Conservation (phyloP, 1,284 basidiomycete genomes). For the Dichomitus squalens region DNA sequence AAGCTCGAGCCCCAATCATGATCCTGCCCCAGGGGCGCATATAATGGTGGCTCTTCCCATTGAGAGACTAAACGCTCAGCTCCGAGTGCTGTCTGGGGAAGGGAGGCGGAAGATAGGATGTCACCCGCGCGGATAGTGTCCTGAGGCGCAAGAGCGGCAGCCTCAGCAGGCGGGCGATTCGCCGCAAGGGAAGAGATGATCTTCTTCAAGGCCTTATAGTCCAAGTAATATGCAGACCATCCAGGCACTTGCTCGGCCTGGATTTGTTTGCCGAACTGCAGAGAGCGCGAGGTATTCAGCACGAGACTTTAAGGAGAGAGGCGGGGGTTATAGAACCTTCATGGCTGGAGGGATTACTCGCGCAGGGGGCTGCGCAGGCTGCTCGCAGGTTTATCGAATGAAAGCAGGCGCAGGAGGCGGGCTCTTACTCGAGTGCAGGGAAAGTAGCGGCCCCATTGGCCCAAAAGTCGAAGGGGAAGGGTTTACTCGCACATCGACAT, state of each 20-base stretch:
- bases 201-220: conserved; percentile 99
- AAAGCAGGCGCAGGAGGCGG: conserved; percentile 3
- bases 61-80: background rate
- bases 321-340: conserved; percentile 34
- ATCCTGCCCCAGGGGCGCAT: conserved; percentile 62
- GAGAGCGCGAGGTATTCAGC: conserved; percentile 17
- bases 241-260: conserved; percentile 96
- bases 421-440: background rate
- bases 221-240: conserved; percentile 96
- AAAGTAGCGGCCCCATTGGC: background rate
- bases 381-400: conserved; percentile 9
- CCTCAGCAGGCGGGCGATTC: conserved; percentile 87
- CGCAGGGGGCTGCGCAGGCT: background rate
- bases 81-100: conserved; percentile 1
- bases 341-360: conserved; percentile 25
- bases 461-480: background rate
- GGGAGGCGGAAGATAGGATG: conserved; percentile 37
- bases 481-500: background rate
- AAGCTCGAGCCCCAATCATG: conserved; percentile 76
- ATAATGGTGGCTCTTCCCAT: conserved; percentile 53
- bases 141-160: conserved; percentile 77
- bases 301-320: conserved; percentile 9
- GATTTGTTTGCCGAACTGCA: conserved; percentile 97
- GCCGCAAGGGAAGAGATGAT: conserved; percentile 98
- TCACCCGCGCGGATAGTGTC: conserved; percentile 74